Evolutionary conservation across 2,329 filamentous ascomycete species (phyloP).

Genomic region (Endothia cerciana): DNA sequence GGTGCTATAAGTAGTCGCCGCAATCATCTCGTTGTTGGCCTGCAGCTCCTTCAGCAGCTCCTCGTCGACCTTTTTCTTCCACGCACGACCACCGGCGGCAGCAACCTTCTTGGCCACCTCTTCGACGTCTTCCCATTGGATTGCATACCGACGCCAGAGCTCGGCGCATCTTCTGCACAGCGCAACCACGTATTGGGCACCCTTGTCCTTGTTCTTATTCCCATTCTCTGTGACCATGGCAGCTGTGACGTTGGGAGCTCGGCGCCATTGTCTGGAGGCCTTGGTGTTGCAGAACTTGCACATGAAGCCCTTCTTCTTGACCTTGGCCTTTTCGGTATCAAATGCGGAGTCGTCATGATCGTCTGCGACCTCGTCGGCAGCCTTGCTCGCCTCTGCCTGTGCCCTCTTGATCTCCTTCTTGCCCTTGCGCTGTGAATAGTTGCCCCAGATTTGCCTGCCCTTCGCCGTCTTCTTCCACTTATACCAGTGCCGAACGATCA

Average conservation of each 20-base stretch:
- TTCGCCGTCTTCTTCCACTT: slow-evolving; percentile 94
- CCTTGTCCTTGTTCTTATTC: slow-evolving; percentile 77
- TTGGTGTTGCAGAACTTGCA: slow-evolving; percentile 92
- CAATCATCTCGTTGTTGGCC: slow-evolving; percentile 65
- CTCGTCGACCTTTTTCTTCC: slow-evolving; percentile 89
- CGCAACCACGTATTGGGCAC: slow-evolving; percentile 73
- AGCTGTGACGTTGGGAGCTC: slow-evolving; percentile 78
- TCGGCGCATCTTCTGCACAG: slow-evolving; percentile 90
- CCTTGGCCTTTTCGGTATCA: slow-evolving; percentile 80
- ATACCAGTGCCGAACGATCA: slow-evolving; percentile 93
- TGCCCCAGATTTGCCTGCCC: slow-evolving; percentile 88
- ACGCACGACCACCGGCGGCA: slow-evolving; percentile 76
- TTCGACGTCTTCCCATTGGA: slow-evolving; percentile 93
- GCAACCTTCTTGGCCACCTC: slow-evolving; percentile 88
- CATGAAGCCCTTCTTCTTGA: slow-evolving; percentile 80
- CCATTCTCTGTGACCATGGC: slow-evolving; percentile 69
- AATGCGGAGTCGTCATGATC: slow-evolving; percentile 95
- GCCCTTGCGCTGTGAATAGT: slow-evolving; percentile 82
- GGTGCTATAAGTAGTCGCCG: slow-evolving; percentile 45
- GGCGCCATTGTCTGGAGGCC: slow-evolving; percentile 85
- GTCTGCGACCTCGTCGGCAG: slow-evolving; percentile 91
- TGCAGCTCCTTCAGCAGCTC: slow-evolving; percentile 79
- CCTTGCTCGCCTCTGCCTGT: slow-evolving; percentile 71
- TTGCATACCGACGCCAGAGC: slow-evolving; percentile 92
- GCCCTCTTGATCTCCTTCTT: slow-evolving; percentile 83